phyloP scores from a whole-genome alignment of 495 filamentous ascomycete species.

The Chaetomium tenue region DNA sequence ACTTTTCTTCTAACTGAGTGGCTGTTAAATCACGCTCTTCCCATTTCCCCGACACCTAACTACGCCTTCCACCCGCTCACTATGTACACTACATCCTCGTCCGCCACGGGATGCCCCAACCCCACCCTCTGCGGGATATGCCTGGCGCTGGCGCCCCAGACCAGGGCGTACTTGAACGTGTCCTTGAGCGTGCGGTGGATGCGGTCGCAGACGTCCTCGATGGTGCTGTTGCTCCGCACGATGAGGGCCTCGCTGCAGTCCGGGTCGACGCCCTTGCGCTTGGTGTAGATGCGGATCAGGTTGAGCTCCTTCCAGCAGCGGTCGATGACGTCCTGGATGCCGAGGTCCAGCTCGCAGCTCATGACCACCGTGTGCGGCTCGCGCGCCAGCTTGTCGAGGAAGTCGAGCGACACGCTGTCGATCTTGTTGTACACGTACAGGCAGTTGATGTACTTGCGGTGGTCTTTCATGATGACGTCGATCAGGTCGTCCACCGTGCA shows the following conservation, averaged over 20 bases:
- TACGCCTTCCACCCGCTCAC: slow-evolving; percentile 71
- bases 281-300: slow-evolving; percentile 92
- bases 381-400: slow-evolving; percentile 84
- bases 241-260: slow-evolving; percentile 93
- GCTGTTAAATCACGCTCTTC: neutral
- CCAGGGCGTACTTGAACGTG: slow-evolving; percentile 96
- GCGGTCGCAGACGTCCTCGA: slow-evolving; percentile 97
- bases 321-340: slow-evolving; percentile 94
- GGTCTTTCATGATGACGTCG: slow-evolving; percentile 96
- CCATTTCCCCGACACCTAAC: slow-evolving; percentile 1
- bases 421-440: slow-evolving; percentile 99
- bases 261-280: slow-evolving; percentile 89
- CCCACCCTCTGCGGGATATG: slow-evolving; percentile 95
- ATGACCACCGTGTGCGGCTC: slow-evolving; percentile 95
- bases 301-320: slow-evolving; percentile 92
- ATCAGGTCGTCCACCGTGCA: slow-evolving; percentile 98
- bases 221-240: slow-evolving; percentile 78
- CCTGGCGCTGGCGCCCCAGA: slow-evolving; percentile 94
- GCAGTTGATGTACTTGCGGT: slow-evolving; percentile 94
- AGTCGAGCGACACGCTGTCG: slow-evolving; percentile 90
- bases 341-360: slow-evolving; percentile 95
- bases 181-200: slow-evolving; percentile 95
- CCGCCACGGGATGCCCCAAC: slow-evolving; percentile 77
- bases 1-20: neutral
- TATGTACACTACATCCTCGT: slow-evolving; percentile 98